Evolutionary conservation across 1,284 basidiomycete species (phyloP).

Genomic region (Puccinia horiana): DNA sequence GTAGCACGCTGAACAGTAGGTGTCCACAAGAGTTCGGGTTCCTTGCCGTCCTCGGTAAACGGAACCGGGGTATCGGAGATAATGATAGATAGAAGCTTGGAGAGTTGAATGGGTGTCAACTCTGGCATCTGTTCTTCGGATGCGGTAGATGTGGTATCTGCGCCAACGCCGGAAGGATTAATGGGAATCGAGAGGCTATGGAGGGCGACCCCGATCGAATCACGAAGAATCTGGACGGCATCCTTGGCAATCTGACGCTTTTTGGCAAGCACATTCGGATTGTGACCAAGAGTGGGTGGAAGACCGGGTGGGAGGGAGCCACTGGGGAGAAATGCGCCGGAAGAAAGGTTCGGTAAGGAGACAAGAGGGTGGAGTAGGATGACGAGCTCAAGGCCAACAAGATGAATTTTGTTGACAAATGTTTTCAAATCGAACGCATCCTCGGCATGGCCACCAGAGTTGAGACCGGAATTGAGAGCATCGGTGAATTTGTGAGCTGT

Average conservation of each 20-base stretch:
- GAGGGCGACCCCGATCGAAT: constrained; percentile 42
- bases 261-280: constrained; percentile 49
- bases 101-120: constrained; percentile 70
- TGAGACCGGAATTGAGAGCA: constrained; percentile 72
- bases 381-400: constrained; percentile 75
- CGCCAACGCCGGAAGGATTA: constrained; percentile 56
- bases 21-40: constrained; percentile 40
- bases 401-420: constrained; percentile 73
- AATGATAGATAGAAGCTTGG: constrained; percentile 75
- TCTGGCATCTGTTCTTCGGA: constrained; percentile 61
- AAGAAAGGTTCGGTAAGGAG: constrained; percentile 66
- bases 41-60: background rate
- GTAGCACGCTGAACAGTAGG: constrained; percentile 46
- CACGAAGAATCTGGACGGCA: constrained; percentile 50
- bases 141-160: constrained; percentile 69
- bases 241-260: constrained; percentile 51
- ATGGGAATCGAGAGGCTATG: constrained; percentile 47
- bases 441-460: constrained; percentile 70
- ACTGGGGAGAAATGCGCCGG: constrained; percentile 72
- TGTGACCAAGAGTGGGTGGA: constrained; percentile 40
- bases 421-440: constrained; percentile 75
- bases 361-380: constrained; percentile 74
- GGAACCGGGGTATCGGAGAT: constrained; percentile 66
- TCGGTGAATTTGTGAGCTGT: constrained; percentile 81
- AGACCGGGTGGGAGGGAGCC: constrained; percentile 63